Conservation (phyloP, 1,284 basidiomycete genomes). For the Microstroma glucosiphilum region DNA sequence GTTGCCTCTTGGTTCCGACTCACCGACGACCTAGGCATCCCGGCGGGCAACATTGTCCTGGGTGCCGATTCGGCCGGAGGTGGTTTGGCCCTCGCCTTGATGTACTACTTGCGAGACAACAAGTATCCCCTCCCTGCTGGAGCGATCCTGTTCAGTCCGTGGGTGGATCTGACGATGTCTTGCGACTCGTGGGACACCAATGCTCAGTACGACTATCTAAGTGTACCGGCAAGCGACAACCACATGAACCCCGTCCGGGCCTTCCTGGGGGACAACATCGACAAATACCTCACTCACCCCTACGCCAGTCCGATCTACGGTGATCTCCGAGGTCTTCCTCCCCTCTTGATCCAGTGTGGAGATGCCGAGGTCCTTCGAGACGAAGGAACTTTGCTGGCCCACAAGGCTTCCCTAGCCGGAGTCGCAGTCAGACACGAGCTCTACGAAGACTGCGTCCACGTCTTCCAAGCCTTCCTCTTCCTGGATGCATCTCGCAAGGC, state of each 20-base stretch:
- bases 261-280: slow-evolving; percentile 76
- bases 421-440: slow-evolving; percentile 84
- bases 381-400: slow-evolving; percentile 83
- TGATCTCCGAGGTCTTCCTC: slow-evolving; percentile 76
- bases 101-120: slow-evolving; percentile 71
- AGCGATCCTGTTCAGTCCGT: slow-evolving; percentile 48
- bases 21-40: slow-evolving; percentile 79
- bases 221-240: slow-evolving; percentile 60
- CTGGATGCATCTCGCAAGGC: slow-evolving; percentile 49
- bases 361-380: slow-evolving; percentile 90
- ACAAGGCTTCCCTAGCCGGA: slow-evolving; percentile 82
- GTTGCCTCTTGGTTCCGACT: slow-evolving; percentile 81
- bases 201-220: slow-evolving; percentile 57
- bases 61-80: slow-evolving; percentile 88
- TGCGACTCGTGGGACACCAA: slow-evolving; percentile 97
- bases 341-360: slow-evolving; percentile 84
- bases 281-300: slow-evolving; percentile 85
- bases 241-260: slow-evolving; percentile 88
- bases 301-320: slow-evolving; percentile 89
- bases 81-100: slow-evolving; percentile 72
- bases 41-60: slow-evolving; percentile 62
- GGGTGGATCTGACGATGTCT: slow-evolving; percentile 76
- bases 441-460: slow-evolving; percentile 73
- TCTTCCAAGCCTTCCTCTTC: slow-evolving; percentile 50
- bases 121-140: slow-evolving; percentile 43